Base-by-base conservation (phyloP, 148 eudicot species). In the Bassia scoparia region DNA sequence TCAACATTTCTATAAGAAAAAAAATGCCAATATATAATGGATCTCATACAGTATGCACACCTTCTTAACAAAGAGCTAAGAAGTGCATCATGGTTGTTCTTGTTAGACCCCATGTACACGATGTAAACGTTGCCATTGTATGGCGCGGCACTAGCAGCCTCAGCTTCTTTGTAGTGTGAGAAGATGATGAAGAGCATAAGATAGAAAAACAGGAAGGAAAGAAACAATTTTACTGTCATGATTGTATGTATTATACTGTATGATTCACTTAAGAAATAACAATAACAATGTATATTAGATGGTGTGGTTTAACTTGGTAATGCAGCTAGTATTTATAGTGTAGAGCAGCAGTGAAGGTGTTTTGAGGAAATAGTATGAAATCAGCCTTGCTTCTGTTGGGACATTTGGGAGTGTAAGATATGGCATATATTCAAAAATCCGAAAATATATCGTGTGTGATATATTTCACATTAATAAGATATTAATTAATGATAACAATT, bases 61-160 rank as follows among this genome's bases (percentile, higher is more conserved):
- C 92, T 82, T 73, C 26, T 53, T 58, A 75, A 66, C 56, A 86
- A 69, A 46, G 85, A 80, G 73, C 62, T 72, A 6, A 72, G 54
- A 60, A 90, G 79, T 75, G 76, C 71, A 68, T 85, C 74, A 56
- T 76, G 69, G 64, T 79, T 84, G 17, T 77, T 79, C 34, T 69
- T 75, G 72, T 79, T 73, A 26, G 63, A 49, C n/a, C 92, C 96
- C 92, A 90, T 87, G 75, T 90, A 88, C 4, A 89, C 91, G 56
- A 88, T 86, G 65, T 86, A 89, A 30, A 84, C 70, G 20, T 77
- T 74, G 35, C 43, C 53, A 62, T 54, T 69, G 31, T 33, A 15
- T 4, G 61, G 46, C 35, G 59, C 3, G 0, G 21, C 38, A n/a
- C n/a, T n/a, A n/a, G 49, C 5, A 41, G 56, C 65, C 24, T 54